Percentiles rank a stretch among this genome's conserved stretches.
Conservation (phyloP, 208 protist genomes). For the Lotmaria passim region DNA sequence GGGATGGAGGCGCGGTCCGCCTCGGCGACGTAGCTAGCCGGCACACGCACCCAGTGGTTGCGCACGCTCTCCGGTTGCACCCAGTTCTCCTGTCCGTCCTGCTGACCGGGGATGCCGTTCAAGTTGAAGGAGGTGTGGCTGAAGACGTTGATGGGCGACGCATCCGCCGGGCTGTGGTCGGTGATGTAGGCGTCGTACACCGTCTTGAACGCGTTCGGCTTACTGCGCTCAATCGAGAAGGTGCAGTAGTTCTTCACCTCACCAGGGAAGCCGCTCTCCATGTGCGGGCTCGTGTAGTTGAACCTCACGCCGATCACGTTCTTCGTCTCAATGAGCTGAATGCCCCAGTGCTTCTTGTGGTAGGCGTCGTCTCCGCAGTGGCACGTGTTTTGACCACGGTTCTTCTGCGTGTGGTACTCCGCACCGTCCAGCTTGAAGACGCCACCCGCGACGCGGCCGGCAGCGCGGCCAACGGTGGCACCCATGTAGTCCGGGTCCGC, state of each 20-base stretch:
- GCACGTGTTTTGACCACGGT: constrained; percentile 41
- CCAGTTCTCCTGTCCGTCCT: constrained; percentile 24
- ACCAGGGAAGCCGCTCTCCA: constrained; percentile 71
- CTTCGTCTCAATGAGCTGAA: constrained; percentile 33
- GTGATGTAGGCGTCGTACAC: constrained; percentile 45
- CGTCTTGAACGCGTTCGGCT: constrained; percentile 41
- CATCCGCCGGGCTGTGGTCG: constrained; percentile 40
- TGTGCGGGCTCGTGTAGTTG: constrained; percentile 43
- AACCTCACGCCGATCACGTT: constrained; percentile 33
- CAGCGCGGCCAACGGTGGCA: constrained; percentile 66
- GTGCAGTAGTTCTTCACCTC: constrained; percentile 50
- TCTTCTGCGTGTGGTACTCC: constrained; percentile 35
- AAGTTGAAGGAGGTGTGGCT: constrained; percentile 76
- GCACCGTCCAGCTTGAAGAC: constrained; percentile 52
- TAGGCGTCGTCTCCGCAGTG: constrained; percentile 67
- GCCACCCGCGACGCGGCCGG: constrained; percentile 60
- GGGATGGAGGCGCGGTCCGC: constrained; percentile 44
- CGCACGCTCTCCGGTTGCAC: constrained; percentile 34
- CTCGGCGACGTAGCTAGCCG: constrained; percentile 35
- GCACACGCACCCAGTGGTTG: constrained; percentile 55
- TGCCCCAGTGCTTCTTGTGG: constrained; percentile 67
- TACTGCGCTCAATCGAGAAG: constrained; percentile 49
- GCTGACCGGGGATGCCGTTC: constrained; percentile 49
- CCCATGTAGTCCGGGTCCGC: constrained; percentile 58
- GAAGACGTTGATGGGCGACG: constrained; percentile 55